Evolutionary conservation across 352 stramenopile species (phyloP), one percentile per base, ranked within the genome.

Genomic region (Pythium apleroticum): DNA sequence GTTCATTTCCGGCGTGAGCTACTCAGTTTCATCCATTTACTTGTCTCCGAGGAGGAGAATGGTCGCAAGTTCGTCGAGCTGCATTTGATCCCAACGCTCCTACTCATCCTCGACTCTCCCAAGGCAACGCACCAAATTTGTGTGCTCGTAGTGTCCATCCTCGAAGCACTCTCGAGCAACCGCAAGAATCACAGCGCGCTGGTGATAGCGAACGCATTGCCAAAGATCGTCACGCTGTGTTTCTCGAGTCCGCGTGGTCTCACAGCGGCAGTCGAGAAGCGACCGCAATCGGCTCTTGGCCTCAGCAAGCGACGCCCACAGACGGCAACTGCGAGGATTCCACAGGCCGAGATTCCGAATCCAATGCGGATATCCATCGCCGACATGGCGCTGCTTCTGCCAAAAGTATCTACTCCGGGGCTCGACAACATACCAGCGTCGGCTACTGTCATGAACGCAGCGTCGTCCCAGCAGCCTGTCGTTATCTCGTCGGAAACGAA

Each of bases 1-100:
- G 49, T 68, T 0, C 49, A 59, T 10, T 90, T 91, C 65, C 73
- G 84, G 1, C 71, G 74, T 12, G 81, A 88, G 46, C 57, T 91
- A 52, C 70, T 93, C n/a, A 73, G 80, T 28, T 88, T 86, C 52
- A 73, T 91, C 28, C 72, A 84, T 25, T 72, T 85, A 31, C 59
- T 93, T 25, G 77, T 88, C 2, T 63, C 68, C 0, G 82, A 90
- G 60, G 67, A 75, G 33, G 80, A 90, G 56, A 89, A 87, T 50
- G 77, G 74, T 4, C 71, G 68, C 15, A 68, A 71, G 9, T 88
- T 91, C 28, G 77, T 89, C n/a, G 77, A 86, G 19, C 67, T 86
- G 31, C 64, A 75, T 27, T 48, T 92, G 11, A 48, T 89, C 6
- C 71, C 81, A 11, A 86, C 74, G 15, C 58, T 90, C n/a, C 69